These are phyloP conservation scores for Phanerodontia chrysosporium DNA, from an alignment of 768 basidiomycete species.

Conservation along the genomic window DNA sequence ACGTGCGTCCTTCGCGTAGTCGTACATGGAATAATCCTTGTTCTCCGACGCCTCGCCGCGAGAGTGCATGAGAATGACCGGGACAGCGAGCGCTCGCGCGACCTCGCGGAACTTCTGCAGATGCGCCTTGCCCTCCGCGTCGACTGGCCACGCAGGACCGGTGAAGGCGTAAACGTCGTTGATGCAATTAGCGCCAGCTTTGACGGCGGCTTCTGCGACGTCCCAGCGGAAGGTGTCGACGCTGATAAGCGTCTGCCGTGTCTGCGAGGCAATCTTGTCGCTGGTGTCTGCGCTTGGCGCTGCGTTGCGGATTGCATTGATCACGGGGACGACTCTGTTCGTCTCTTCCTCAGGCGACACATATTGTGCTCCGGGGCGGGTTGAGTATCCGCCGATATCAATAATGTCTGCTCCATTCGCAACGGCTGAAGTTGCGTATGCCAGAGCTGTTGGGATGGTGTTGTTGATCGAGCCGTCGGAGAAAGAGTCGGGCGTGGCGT, in stretches of 20 bases:
- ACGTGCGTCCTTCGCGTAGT: slow-evolving; percentile 33
- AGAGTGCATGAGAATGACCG: slow-evolving; percentile 93
- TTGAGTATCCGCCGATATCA: slow-evolving; percentile 94
- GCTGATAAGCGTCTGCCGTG: slow-evolving; percentile 52
- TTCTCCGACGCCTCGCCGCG: slow-evolving; percentile 76
- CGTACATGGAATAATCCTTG: slow-evolving; percentile 56
- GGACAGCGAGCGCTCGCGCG: slow-evolving; percentile 62
- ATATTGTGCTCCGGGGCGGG: slow-evolving; percentile 72
- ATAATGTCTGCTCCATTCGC: slow-evolving; percentile 67
- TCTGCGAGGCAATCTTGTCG: background rate
- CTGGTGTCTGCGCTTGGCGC: slow-evolving; percentile 2
- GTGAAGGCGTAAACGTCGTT: slow-evolving; percentile 88
- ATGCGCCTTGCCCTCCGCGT: slow-evolving; percentile 31
- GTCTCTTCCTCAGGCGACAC: slow-evolving; percentile 70
- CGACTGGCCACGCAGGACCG: slow-evolving; percentile 48
- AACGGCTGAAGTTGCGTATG: slow-evolving; percentile 47
- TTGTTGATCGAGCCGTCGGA: slow-evolving; percentile 75
- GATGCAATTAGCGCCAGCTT: slow-evolving; percentile 86
- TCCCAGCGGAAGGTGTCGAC: slow-evolving; percentile 86
- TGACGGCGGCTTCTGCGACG: slow-evolving; percentile 71
- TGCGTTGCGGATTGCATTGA: slow-evolving; percentile 50
- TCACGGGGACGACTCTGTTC: slow-evolving; percentile 65
- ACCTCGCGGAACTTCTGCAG: slow-evolving; percentile 60
- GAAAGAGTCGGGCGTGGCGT: slow-evolving; percentile 93
- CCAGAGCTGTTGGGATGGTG: slow-evolving; percentile 48